Percentiles rank a stretch among this genome's conserved stretches.
Conservation (phyloP, 2,329 filamentous ascomycete genomes). For the Xylariaceae sp. region DNA sequence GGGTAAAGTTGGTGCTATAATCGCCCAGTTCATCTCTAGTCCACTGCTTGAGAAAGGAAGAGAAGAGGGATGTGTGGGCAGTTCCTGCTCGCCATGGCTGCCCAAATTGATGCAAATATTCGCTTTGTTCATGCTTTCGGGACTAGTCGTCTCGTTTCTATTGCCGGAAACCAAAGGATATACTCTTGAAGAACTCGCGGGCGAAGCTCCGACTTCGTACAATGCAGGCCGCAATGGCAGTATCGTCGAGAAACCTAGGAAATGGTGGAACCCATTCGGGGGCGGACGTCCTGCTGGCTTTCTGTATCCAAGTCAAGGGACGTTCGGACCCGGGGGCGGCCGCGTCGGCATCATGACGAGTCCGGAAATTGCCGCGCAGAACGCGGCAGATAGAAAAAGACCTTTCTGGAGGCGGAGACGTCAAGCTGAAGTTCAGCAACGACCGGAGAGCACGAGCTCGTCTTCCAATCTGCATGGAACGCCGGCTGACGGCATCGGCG, state of each 20-base stretch:
- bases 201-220: conserved; percentile 62
- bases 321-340: conserved; percentile 25
- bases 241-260: conserved; percentile 36
- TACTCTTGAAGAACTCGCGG: conserved; percentile 69
- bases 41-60: conserved; percentile 59
- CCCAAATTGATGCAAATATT: conserved; percentile 76
- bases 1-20: conserved; percentile 66
- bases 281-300: conserved; percentile 54
- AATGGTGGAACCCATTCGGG: conserved; percentile 45
- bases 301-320: conserved; percentile 36
- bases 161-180: conserved; percentile 74
- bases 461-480: conserved; percentile 22
- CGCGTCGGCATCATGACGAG: conserved; percentile 44
- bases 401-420: conserved; percentile 19
- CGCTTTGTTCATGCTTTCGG: conserved; percentile 75
- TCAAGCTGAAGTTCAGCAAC: background rate
- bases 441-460: conserved; percentile 27
- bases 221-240: conserved; percentile 52
- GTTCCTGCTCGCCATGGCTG: conserved; percentile 57
- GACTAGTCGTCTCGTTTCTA: conserved; percentile 66
- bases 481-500: conserved; percentile 17
- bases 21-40: conserved; percentile 64
- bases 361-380: conserved; percentile 36
- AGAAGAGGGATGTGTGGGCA: conserved; percentile 46
- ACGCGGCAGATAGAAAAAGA: conserved; percentile 18